A percentile compares a stretch with the other conserved stretches of the same genome.
Evolutionary conservation across 2,329 filamentous ascomycete genomes (phyloP).

Genomic region (Ceratocystis cubensis): DNA sequence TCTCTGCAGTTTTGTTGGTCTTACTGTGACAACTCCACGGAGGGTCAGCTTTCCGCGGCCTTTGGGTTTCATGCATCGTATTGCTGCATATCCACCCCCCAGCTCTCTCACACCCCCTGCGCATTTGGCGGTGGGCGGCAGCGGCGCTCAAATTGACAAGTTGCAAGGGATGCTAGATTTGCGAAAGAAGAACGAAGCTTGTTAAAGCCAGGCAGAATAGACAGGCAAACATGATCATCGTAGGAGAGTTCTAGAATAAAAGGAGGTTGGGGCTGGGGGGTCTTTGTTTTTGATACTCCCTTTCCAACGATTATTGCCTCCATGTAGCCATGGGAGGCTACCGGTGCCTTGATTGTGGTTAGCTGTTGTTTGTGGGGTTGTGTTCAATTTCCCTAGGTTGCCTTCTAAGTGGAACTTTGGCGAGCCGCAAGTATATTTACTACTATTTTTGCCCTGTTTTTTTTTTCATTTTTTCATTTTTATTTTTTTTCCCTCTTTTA

Average conservation of each 20-base stretch:
- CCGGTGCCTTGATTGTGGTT: too few species aligned
- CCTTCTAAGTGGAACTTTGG: too few species aligned
- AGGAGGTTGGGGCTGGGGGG: not conserved
- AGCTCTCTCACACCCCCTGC: not conserved
- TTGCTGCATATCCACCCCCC: not conserved
- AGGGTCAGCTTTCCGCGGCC: constrained; percentile 6
- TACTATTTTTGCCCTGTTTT: too few species aligned
- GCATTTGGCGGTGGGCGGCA: not conserved
- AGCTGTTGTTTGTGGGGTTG: too few species aligned
- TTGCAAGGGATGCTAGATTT: not conserved
- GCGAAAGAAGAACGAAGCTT: not conserved
- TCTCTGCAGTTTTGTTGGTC: not conserved
- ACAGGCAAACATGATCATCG: too few species aligned
- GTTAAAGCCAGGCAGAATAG: not conserved
- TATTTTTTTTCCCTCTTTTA: too few species aligned
- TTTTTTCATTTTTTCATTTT: too few species aligned
- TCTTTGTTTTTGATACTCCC: not conserved
- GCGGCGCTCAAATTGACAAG: not conserved
- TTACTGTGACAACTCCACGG: not conserved
- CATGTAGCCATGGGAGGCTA: not conserved
- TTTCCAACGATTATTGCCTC: not conserved
- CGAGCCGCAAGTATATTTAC: too few species aligned
- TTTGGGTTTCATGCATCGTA: not conserved
- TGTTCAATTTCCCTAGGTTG: too few species aligned
- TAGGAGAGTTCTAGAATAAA: not conserved